These are phyloP conservation scores for Blastobotrys raffinosifermentans DNA, from an alignment of 1,139 yeast species.

Conservation along the genomic window DNA sequence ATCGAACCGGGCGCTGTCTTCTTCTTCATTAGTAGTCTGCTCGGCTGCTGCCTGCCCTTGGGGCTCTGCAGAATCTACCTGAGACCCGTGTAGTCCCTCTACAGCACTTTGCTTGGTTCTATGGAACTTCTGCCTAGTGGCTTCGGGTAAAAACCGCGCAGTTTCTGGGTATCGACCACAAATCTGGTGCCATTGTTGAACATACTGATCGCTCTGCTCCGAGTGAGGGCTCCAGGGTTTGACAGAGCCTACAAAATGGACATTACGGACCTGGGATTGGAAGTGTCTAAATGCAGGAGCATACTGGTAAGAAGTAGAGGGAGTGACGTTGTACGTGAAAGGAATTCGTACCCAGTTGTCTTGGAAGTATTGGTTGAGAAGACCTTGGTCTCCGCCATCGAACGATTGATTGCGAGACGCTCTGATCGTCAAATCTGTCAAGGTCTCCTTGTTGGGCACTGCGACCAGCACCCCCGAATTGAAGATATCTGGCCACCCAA, in stretches of 20 bases:
- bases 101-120: no score
- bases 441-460: slow-evolving; percentile 49
- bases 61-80: no score
- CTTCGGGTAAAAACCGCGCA: background rate
- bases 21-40: slow-evolving; percentile 9
- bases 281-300: slow-evolving; percentile 72
- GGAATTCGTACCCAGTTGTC: slow-evolving; percentile 63
- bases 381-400: slow-evolving; percentile 96
- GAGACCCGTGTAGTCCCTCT: no score
- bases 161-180: background rate
- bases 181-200: background rate
- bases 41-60: slow-evolving; percentile 8
- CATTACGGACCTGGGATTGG: slow-evolving; percentile 46
- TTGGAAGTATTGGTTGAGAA: slow-evolving; percentile 69
- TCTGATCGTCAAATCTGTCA: slow-evolving; percentile 36
- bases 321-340: slow-evolving; percentile 80
- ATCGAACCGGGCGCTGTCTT: slow-evolving; percentile 21
- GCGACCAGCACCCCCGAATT: slow-evolving; percentile 80
- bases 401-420: slow-evolving; percentile 48
- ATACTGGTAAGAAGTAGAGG: slow-evolving; percentile 72
- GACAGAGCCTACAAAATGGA: slow-evolving; percentile 74
- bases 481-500: slow-evolving; percentile 95
- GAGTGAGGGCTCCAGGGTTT: slow-evolving; percentile 66
- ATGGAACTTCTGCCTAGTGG: no score
- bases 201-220: background rate